Evolutionary conservation across 2,329 filamentous ascomycete species (phyloP).

Genomic region (Fusarium newnesense): DNA sequence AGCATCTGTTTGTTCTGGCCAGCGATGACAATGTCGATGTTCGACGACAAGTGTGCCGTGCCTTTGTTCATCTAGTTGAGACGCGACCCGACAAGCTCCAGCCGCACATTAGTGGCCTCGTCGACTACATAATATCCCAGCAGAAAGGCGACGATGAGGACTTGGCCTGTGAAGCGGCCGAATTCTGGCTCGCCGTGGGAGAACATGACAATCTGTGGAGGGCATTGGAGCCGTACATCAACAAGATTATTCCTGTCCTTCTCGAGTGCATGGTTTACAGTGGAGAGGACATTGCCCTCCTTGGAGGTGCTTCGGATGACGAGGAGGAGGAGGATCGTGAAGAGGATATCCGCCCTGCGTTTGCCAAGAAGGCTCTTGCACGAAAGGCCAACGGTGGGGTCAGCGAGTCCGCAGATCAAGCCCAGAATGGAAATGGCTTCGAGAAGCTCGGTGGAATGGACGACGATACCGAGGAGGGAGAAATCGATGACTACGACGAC

Average conservation of each 20-base stretch:
- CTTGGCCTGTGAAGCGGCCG: conserved; percentile 90
- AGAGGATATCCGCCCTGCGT: conserved; percentile 92
- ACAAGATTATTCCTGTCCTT: conserved; percentile 88
- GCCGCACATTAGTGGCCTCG: conserved; percentile 86
- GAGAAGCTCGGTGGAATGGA: conserved; percentile 69
- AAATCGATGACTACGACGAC: conserved; percentile 79
- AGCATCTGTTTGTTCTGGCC: conserved; percentile 84
- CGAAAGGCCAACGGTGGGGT: conserved; percentile 66
- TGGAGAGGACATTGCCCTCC: conserved; percentile 87
- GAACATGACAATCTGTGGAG: conserved; percentile 85
- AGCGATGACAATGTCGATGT: conserved; percentile 83
- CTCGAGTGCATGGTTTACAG: conserved; percentile 97
- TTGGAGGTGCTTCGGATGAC: conserved; percentile 87
- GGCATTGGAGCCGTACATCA: conserved; percentile 79
- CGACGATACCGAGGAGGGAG: conserved; percentile 86
- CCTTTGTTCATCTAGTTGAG: conserved; percentile 92
- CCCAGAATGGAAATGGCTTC: conserved; percentile 65
- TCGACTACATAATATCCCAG: conserved; percentile 92
- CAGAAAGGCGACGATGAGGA: conserved; percentile 90
- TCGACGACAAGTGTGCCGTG: conserved; percentile 89
- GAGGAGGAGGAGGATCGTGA: conserved; percentile 90
- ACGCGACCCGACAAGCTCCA: conserved; percentile 89
- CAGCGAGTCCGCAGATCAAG: conserved; percentile 60
- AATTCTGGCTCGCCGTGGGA: conserved; percentile 96
- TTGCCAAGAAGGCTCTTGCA: conserved; percentile 76